Percentiles rank a stretch among this genome's conserved stretches.
phyloP scores from a whole-genome alignment of 352 stramenopile genomes.

The Pythium dissotocum region DNA sequence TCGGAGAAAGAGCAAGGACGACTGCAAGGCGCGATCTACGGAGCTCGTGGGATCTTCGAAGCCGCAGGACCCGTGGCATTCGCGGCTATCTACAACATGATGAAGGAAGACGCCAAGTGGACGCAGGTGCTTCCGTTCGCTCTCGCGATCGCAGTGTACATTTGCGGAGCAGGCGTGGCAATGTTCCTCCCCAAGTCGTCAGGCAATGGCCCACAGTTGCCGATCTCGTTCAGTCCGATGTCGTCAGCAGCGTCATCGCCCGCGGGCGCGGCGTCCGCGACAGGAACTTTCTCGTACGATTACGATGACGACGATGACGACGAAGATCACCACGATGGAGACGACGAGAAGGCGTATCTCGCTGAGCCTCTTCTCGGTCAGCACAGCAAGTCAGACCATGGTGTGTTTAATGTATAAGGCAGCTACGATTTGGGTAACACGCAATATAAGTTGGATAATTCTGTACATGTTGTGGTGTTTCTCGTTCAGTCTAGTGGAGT shows the following conservation, averaged over 20 bases:
- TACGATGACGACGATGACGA: constrained; percentile 23
- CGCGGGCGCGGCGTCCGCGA: constrained; percentile 10
- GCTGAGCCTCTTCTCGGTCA: constrained; percentile 48
- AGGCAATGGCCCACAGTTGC: constrained; percentile 40
- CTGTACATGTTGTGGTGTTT: neutral
- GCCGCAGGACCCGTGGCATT: constrained; percentile 57
- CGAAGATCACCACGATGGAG: constrained; percentile 23
- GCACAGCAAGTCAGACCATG: constrained; percentile 1
- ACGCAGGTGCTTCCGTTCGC: constrained; percentile 59
- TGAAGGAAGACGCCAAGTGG: constrained; percentile 45
- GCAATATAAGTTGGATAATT: neutral
- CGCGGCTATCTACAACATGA: constrained; percentile 53
- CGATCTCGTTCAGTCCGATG: constrained; percentile 46
- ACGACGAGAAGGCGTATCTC: constrained; percentile 36
- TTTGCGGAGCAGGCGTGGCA: constrained; percentile 46
- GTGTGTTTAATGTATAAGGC: constrained; percentile 15
- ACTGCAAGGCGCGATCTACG: constrained; percentile 75
- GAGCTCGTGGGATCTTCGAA: constrained; percentile 66
- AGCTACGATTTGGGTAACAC: neutral
- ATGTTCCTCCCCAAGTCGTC: constrained; percentile 37
- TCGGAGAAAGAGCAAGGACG: constrained; percentile 77
- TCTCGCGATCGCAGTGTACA: constrained; percentile 53
- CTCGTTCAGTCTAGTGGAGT: neutral
- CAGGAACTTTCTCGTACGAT: constrained; percentile 28
- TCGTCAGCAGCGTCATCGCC: constrained; percentile 50